Conservation (phyloP, 176 grass and related monocot species). For the Rhynchospora pubera region DNA sequence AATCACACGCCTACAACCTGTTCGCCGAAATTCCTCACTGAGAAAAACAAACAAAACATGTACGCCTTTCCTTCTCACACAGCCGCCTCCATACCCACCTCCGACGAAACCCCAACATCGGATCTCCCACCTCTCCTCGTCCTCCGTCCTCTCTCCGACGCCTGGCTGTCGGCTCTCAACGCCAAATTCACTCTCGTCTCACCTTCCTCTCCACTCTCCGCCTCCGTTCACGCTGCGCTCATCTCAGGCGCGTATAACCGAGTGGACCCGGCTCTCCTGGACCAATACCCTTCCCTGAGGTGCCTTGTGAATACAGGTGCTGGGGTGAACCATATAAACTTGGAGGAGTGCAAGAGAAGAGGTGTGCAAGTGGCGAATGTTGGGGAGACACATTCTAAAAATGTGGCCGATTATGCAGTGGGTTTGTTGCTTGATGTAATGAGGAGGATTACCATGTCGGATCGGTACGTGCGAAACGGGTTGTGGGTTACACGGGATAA, state of each 20-base stretch:
- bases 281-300: conserved; percentile 23
- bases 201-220: conserved; percentile 1
- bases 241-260: not conserved
- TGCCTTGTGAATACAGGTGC: conserved; percentile 29
- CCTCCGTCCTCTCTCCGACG: conserved; percentile 9
- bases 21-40: not conserved
- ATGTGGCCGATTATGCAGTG: conserved; percentile 41
- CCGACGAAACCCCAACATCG: not conserved
- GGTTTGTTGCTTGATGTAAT: conserved; percentile 39
- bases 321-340: conserved; percentile 44
- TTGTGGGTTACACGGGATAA: conserved; percentile 20
- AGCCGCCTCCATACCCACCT: not conserved
- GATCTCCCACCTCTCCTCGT: conserved; percentile 1
- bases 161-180: conserved; percentile 9
- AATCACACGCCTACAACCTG: not conserved
- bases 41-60: not conserved
- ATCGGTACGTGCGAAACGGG: conserved; percentile 25
- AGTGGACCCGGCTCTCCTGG: conserved; percentile 15
- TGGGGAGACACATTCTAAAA: conserved; percentile 23
- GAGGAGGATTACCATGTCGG: conserved; percentile 26
- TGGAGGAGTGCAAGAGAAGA: conserved; percentile 38
- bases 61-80: not conserved
- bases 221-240: conserved; percentile 18
- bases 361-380: conserved; percentile 35
- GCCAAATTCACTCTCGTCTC: not conserved